Evolutionary conservation across 306 rosid species (phyloP), one percentile per base, ranked within the genome.

Genomic region (Rosa multiflora): DNA sequence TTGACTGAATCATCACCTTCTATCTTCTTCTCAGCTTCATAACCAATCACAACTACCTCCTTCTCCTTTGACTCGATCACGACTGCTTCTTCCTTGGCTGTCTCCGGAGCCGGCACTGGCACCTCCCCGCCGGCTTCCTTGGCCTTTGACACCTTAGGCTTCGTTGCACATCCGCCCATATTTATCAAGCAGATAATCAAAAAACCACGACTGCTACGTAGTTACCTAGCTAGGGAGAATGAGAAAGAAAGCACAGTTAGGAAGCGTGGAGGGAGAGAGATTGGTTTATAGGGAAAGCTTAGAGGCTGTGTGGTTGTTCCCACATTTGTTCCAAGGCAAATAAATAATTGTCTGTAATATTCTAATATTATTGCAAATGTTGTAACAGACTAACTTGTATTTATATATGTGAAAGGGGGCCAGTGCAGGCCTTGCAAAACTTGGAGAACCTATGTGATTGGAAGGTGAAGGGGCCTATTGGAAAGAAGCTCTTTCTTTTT

Each of bases 81-180:
- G 20, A 37, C 59, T 17, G 21, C 70, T 23, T 66, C 79, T 32
- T 86, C 84, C 48, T 70, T 77, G 47, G 18, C 76, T 29, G 81
- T 82, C 78, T 80, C 74, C 0, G 90, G 89, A 40, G 79, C 81
- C 18, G 67, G 72, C 2, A 37, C 70, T 2, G 76, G 82, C 2
- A 3, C 76, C 9, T 70, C 79, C 0, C 5, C 23, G 0, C 26
- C 73, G 1, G 39, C 47, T 5, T 44, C 85, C 1, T 74, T 86
- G 37, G 37, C 37, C 75, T 84, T 82, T 1, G 46, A 51, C 8
- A 87, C 91, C 83, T 77, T 87, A 0, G 96, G 93, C 77, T 91
- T 91, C 1, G 93, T 86, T 0, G 93, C 91, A 68, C 96, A 91
- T 47, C 86, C 96, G 43, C 96, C 96, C 96, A 91, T 91, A 1